Evolutionary conservation across 495 filamentous ascomycete genomes (phyloP).

Genomic region (Rostrohypoxylon terebratum): DNA sequence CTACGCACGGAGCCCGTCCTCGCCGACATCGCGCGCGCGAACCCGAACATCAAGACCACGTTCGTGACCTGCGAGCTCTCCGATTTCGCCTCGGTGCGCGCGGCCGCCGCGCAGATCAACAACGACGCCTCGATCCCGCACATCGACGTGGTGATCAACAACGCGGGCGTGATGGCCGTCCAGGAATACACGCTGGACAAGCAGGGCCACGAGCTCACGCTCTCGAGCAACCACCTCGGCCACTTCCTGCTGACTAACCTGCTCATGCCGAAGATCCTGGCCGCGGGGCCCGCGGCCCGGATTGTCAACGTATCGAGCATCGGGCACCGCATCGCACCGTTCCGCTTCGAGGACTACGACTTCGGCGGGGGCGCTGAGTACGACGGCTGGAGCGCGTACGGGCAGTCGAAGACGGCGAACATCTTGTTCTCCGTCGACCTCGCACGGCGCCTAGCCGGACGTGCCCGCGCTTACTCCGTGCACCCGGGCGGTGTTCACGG

Average conservation of each 20-base stretch:
- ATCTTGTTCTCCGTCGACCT: conserved; percentile 66
- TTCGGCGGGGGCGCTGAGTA: conserved; percentile 56
- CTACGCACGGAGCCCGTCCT: conserved; percentile 55
- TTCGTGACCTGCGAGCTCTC: conserved; percentile 62
- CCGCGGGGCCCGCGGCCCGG: conserved; percentile 43
- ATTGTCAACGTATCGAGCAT: conserved; percentile 57
- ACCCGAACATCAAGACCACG: conserved; percentile 52
- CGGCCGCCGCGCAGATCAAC: conserved; percentile 62
- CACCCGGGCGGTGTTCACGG: conserved; percentile 57
- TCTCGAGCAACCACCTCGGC: conserved; percentile 69
- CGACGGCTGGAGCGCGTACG: conserved; percentile 62
- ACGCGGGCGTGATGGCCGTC: conserved; percentile 73
- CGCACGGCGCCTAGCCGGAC: conserved; percentile 50
- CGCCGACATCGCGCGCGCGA: conserved; percentile 52
- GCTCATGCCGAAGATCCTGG: conserved; percentile 61
- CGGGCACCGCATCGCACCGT: conserved; percentile 55
- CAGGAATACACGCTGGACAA: conserved; percentile 54
- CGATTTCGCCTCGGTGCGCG: conserved; percentile 60
- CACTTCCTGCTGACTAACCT: conserved; percentile 70
- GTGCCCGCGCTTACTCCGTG: conserved; percentile 49
- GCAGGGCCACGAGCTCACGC: conserved; percentile 64
- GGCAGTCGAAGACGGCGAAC: conserved; percentile 71
- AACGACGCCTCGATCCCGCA: conserved; percentile 57
- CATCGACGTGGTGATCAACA: conserved; percentile 76
- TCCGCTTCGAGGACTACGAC: conserved; percentile 65